These are phyloP conservation scores for Pythium rishiriense DNA, from an alignment of 352 stramenopile species.

Conservation along the genomic window DNA sequence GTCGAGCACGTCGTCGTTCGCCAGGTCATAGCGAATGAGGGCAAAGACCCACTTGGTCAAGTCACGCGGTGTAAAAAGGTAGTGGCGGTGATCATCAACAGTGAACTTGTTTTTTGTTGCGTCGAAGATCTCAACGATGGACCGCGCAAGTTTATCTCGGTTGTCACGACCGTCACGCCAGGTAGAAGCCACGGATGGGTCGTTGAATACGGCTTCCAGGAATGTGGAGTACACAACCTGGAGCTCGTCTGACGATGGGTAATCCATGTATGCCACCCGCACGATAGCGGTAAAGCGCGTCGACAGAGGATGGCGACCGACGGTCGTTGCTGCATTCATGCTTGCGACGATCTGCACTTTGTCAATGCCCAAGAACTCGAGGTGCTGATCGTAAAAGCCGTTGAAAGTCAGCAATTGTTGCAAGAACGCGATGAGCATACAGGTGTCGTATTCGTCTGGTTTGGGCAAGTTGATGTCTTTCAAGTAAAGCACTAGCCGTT, in stretches of 20 bases:
- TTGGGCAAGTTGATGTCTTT: constrained; percentile 97
- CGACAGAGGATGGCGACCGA: constrained; percentile 90
- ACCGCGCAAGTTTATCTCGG: constrained; percentile 80
- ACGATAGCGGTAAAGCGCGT: constrained; percentile 94
- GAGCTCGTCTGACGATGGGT: constrained; percentile 90
- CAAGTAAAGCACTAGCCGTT: constrained; percentile 94
- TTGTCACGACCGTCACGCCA: constrained; percentile 58
- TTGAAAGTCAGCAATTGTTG: constrained; percentile 95
- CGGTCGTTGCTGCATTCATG: constrained; percentile 93
- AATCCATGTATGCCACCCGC: constrained; percentile 93
- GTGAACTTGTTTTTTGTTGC: constrained; percentile 88
- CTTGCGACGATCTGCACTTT: constrained; percentile 93
- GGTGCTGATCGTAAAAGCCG: constrained; percentile 94
- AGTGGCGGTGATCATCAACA: constrained; percentile 93
- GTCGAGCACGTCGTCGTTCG: constrained; percentile 87
- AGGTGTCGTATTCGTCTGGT: constrained; percentile 95
- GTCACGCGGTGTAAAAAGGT: constrained; percentile 93
- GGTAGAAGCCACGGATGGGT: constrained; percentile 37
- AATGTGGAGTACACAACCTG: constrained; percentile 90
- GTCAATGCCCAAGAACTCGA: constrained; percentile 94
- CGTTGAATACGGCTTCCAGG: constrained; percentile 75
- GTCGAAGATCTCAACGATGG: constrained; percentile 92
- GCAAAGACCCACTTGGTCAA: constrained; percentile 91
- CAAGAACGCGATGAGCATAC: constrained; percentile 95
- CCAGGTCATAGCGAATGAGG: constrained; percentile 90